Base-by-base conservation (phyloP, 2,329 filamentous ascomycete species). In the Parasarocladium wereldwijsianum region DNA sequence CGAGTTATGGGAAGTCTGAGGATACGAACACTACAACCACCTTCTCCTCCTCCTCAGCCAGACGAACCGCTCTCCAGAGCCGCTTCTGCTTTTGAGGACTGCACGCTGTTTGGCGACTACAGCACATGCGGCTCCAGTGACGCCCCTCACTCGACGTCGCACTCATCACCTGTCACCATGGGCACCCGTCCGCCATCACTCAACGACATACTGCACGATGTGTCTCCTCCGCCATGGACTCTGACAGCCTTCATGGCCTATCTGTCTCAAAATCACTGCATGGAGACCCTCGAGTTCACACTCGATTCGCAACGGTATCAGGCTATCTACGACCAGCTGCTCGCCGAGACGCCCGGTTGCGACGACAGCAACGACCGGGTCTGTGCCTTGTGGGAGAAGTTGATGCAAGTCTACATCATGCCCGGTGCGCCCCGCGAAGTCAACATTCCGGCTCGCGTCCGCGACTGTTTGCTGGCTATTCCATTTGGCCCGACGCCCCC, bases 231-330 rank as follows among this genome's bases (percentile, higher is more conserved):
- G 23, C 90, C 90, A 41, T 96, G 84, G 68, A 93, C 86, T 0
- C 64, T 94, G 7, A 76, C 74, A 36, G 87, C 87, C 18, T 96
- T 96, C 54, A 96, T 90, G 73, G 86, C 86, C 33, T 96, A 93
- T 46, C 67, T 96, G 4, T 94, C 87, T 1, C 86, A 93, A 47
- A 96, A 96, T 46, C 87, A 96, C 55, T 98, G 90, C 49, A 62
- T 96, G 39, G 90, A 98, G 54, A 94, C 86, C 2, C 64, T 98
- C 22, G 90, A 96, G 49, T 98, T 98, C 52, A 93, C 86, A 23
- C 78, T 94, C 65, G 90, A 94, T 50, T 81, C 87, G 14, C 80
- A 85, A 34, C 71, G 84, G 36, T 98, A 96, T 50, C 69, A 73
- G 31, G 57, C 70, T 34, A 70, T 70, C 32, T 60, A 69, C 41